Base-by-base conservation (phyloP, 495 filamentous ascomycete species). In the Penicillium bialowiezense region DNA sequence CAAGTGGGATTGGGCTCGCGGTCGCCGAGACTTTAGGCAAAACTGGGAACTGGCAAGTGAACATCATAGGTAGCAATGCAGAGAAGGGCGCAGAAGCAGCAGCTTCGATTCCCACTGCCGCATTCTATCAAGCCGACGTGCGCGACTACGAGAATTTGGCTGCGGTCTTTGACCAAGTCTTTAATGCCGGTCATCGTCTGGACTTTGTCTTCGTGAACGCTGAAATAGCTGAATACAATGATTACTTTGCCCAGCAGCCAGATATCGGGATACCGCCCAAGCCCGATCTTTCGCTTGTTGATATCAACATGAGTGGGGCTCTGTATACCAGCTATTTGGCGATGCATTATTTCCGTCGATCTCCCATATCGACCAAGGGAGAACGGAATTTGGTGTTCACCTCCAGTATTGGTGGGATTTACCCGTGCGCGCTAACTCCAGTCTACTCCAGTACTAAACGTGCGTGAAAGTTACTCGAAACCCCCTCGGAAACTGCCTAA, bases 241-340 rank as follows among this genome's bases (percentile, higher is more conserved):
- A 50, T 6, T 43, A 55, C 32, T 55, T 36, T 10, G 48, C 37
- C 3, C 7, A 23, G 1, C 7, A 24, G 3, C 14, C 32, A 3
- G 20, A 40, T 2, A 33, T 31, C 7, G 46, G 13, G 24, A 23
- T 47, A 14, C 78, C 80, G 5, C 72, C 72, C 7, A 59, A 75
- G 24, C 84, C 82, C 1, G 52, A 66, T 18, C 70, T 82, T 19
- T 64, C 64, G 5, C 71, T 79, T 43, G 38, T 85, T 14, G 71
- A 78, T 43, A 76, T 86, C 4, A 87, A 88, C 60, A 53, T 84
- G 28, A 79, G 69, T 17, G 86, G 85, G 28, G 79, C 82, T 18
- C 60, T 85, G 46, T 87, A 82, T 64, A 86, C 85, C 0, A 68
- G 73, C 1, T 81, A 84, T 47, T 72, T 89, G 6, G 85, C 59